Base-by-base conservation (phyloP, 331 rosid genomes). In the Malus hybrid region DNA sequence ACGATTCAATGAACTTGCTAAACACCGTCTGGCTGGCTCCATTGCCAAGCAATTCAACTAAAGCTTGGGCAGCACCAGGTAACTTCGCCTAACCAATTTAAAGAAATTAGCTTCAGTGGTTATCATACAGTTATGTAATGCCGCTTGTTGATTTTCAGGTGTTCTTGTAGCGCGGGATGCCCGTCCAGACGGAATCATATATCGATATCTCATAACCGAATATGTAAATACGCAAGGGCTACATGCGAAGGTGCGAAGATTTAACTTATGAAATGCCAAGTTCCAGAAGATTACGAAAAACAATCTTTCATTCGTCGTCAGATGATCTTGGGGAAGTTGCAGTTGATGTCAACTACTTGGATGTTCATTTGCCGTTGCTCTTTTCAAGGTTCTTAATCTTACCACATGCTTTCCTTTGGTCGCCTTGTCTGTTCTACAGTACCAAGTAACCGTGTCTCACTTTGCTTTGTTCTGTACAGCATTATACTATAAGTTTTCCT, bases 11-110 rank as follows among this genome's bases (percentile, higher is more conserved):
- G 94, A 93, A 93, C 88, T 85, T 86, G 79, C 84, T 93, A 71
- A 93, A 93, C 81, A 91, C 87, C 85, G 96, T 93, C 65, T 91
- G 98, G 98, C 65, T 93, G 77, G 97, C 97, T 76, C 98, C 98
- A 52, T 67, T 88, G 81, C 97, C 97, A 60, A 82, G 87, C 68
- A 56, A 76, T 66, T 83, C 90, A 42, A 39, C 81, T 22, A 82
- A 88, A 31, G 83, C 86, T 66, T 91, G 98, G 97, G 89, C n/a
- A 59, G 96, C 96, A 76, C 95, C 96, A 80, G 97, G 98, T 91
- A 85, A 59, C 79, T 36, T 64, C 33, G 7, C 65, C 36, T 54
- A 46, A 64, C 54, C 46, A 62, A 16, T 76, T 56, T 15, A 16
- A 48, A 27, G 59, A 18, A 55, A 56, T 63, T 70, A 27, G 24